These are phyloP conservation scores for Polygonum aviculare DNA, from an alignment of 148 eudicot genomes.

Conservation along the genomic window DNA sequence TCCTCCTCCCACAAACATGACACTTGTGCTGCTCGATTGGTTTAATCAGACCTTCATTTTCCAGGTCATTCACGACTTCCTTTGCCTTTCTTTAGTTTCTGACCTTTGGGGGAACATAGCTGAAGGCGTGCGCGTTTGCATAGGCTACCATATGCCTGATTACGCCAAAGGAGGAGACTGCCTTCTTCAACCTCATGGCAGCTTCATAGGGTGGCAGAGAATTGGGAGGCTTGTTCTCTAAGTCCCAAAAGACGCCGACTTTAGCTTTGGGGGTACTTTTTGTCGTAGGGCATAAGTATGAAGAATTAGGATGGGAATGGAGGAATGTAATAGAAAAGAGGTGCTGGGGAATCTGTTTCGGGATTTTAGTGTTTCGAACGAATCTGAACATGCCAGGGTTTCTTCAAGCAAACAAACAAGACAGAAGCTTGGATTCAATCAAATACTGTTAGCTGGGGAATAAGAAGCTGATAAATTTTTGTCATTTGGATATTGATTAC, in stretches of 20 bases:
- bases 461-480: not conserved
- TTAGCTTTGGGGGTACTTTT: slow-evolving; percentile 20
- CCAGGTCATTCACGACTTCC: slow-evolving; percentile 36
- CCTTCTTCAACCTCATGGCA: slow-evolving; percentile 46
- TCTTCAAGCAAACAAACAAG: not conserved
- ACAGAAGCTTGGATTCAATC: not conserved
- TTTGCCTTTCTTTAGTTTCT: slow-evolving; percentile 45
- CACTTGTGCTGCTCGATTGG: slow-evolving; percentile 42
- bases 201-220: slow-evolving; percentile 57
- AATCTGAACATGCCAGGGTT: not conserved
- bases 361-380: not conserved
- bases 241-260: slow-evolving; percentile 82
- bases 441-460: not conserved
- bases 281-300: not conserved
- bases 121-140: slow-evolving; percentile 59
- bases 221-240: slow-evolving; percentile 79
- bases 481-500: not conserved
- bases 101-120: slow-evolving; percentile 44
- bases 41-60: slow-evolving; percentile 45
- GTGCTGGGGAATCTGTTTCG: not conserved
- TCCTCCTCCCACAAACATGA: slow-evolving; percentile 77
- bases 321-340: not conserved
- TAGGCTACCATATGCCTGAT: slow-evolving; percentile 58
- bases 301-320: not conserved
- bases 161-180: slow-evolving; percentile 52